Base-by-base conservation (phyloP, 2,329 filamentous ascomycete species). In the Hypoxylon sp. region DNA sequence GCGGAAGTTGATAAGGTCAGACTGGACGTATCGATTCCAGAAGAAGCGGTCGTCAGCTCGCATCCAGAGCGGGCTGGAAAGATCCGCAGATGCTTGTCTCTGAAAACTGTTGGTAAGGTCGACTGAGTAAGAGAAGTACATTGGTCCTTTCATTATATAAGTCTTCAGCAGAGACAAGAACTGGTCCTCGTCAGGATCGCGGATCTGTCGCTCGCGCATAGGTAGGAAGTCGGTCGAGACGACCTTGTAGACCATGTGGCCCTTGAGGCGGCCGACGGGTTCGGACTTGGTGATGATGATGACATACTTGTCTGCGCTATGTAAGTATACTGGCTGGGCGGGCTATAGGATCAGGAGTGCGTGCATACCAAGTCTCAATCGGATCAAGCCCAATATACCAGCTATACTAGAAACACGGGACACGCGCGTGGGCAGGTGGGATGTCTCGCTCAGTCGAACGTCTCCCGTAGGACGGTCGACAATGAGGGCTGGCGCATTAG, bases 111-210 rank as follows among this genome's bases (percentile, higher is more conserved):
- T 99, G 74, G 96, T 99, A 72, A 99, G 88, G 81, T 99, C 96
- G 79, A 97, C 89, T 7, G 95, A 95, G 84, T 99, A 99, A 64
- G 96, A 98, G 78, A 98, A 99, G 86, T 97, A 98, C 91, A 98
- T 94, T 7, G 95, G 94, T 0, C 92, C 93, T 11, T 89, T 90
- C 79, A 92, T 92, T 74, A 99, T 87, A 70, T 96, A 90, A 53
- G 87, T 89, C 81, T 94, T 94, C 74, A 99, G 88, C 60, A 98
- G 86, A 55, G 85, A 82, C 61, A 98, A 87, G 81, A 98, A 98
- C 74, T 90, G 92, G 81, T 98, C 95, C 85, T 99, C 96, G 79
- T 99, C 96, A 49, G 91, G 89, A 78, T 99, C 96, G 81, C 92
- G 93, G 69, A 98, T 89, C 73, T 93, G 91, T 73, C 94, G 92